Conservation (phyloP, 257 asterid genomes). For the Ilex aquifolium region DNA sequence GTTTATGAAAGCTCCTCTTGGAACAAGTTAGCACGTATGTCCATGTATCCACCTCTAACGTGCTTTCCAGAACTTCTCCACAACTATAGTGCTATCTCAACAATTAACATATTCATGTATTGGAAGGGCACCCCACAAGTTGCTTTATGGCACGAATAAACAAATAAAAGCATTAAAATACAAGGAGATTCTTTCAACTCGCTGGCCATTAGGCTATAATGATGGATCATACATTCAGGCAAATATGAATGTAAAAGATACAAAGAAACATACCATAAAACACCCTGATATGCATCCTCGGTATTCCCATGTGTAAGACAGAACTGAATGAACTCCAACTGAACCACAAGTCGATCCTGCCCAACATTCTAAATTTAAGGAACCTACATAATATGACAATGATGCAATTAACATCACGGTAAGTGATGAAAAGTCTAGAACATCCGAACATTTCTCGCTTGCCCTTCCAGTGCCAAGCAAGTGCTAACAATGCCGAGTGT, state of each 20-base stretch:
- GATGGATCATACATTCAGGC: not conserved
- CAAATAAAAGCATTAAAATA: not conserved
- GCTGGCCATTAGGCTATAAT: not conserved
- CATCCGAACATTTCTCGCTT: too few relatives aligned
- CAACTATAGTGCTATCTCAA: not conserved
- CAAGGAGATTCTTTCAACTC: not conserved
- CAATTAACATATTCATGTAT: not conserved
- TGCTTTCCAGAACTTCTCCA: not conserved
- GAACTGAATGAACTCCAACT: slow-evolving; percentile 49
- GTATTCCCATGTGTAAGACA: slow-evolving; percentile 41
- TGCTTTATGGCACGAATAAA: not conserved
- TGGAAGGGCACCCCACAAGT: not conserved
- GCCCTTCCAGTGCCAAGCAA: too few relatives aligned
- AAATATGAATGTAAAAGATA: slow-evolving; percentile 1
- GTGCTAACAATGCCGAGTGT: too few relatives aligned
- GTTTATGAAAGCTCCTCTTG: too few relatives aligned
- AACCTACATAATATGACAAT: not conserved
- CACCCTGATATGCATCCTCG: slow-evolving; percentile 49
- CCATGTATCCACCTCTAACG: too few relatives aligned
- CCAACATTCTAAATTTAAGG: slow-evolving; percentile 15
- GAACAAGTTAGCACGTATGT: too few relatives aligned
- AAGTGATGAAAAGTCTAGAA: too few relatives aligned
- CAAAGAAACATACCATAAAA: slow-evolving; percentile 42
- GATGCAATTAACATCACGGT: not conserved
- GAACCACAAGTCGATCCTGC: slow-evolving; percentile 65